A percentile compares a stretch with the other conserved stretches of the same genome.
Conservation (phyloP, 225 moss, liverwort and hornwort species). For the Pleurozium schreberi region DNA sequence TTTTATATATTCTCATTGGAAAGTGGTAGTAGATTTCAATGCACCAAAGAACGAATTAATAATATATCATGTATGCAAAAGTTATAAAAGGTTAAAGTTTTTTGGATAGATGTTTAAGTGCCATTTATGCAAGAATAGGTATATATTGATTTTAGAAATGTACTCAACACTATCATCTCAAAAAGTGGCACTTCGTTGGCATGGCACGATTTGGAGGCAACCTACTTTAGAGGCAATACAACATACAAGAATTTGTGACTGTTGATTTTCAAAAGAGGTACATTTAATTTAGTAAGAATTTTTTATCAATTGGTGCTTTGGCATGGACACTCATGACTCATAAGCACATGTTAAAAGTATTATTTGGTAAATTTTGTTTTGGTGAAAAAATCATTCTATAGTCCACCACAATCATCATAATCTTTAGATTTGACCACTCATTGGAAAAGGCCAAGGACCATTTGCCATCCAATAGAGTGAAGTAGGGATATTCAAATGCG, state of each 20-base stretch:
- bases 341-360: neutral
- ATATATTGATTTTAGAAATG: neutral
- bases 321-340: too few species aligned
- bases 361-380: neutral
- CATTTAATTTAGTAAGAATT: neutral
- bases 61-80: neutral
- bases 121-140: neutral
- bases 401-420: neutral
- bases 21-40: neutral
- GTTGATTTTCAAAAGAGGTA: accelerated
- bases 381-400: neutral
- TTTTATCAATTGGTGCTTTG: neutral
- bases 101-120: neutral
- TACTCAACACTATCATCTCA: neutral
- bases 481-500: too few species aligned
- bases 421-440: neutral
- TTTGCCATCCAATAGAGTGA: too few species aligned
- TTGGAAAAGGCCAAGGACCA: too few species aligned
- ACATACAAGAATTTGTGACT: neutral
- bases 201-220: accelerated
- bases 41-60: neutral
- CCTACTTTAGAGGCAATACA: neutral
- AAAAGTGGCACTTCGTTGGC: neutral
- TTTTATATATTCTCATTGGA: neutral
- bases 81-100: neutral